phyloP scores from a whole-genome alignment of 495 filamentous ascomycete species.

The Bombardia bombarda region DNA sequence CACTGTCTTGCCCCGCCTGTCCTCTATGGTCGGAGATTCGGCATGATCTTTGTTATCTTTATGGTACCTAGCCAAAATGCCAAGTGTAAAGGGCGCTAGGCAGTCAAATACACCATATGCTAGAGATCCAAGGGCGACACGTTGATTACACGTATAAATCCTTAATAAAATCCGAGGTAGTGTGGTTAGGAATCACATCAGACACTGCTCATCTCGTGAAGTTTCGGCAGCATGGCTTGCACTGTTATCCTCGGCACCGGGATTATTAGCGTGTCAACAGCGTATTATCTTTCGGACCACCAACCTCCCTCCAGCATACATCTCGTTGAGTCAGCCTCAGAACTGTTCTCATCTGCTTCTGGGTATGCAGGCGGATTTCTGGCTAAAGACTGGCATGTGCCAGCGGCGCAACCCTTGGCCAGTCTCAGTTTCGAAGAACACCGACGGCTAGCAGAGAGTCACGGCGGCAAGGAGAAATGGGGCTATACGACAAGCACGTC shows the following conservation, averaged over 20 bases:
- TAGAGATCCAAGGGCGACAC: no score
- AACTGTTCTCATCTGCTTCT: constrained; percentile 64
- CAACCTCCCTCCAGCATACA: constrained; percentile 51
- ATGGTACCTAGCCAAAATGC: no score
- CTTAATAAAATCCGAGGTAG: no score
- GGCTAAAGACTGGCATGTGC: constrained; percentile 63
- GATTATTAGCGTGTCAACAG: constrained; percentile 72
- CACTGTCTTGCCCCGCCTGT: no score
- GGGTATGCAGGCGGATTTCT: constrained; percentile 70
- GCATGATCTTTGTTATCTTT: no score
- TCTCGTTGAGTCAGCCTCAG: constrained; percentile 56
- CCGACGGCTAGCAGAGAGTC: constrained; percentile 48
- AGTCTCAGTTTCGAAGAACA: constrained; percentile 64
- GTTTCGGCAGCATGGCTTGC: no score
- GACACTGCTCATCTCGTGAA: no score
- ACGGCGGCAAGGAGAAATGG: constrained; percentile 57
- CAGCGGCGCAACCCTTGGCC: constrained; percentile 48
- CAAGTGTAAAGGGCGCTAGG: no score
- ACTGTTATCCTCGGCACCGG: constrained; percentile 73
- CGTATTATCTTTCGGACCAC: constrained; percentile 60
- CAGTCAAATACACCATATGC: no score
- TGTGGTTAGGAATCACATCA: no score
- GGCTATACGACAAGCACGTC: constrained; percentile 58
- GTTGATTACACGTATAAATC: no score
- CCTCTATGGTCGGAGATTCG: no score